Evolutionary conservation across 345 rosid species (phyloP).

Genomic region (Excoecaria cochinchinensis): DNA sequence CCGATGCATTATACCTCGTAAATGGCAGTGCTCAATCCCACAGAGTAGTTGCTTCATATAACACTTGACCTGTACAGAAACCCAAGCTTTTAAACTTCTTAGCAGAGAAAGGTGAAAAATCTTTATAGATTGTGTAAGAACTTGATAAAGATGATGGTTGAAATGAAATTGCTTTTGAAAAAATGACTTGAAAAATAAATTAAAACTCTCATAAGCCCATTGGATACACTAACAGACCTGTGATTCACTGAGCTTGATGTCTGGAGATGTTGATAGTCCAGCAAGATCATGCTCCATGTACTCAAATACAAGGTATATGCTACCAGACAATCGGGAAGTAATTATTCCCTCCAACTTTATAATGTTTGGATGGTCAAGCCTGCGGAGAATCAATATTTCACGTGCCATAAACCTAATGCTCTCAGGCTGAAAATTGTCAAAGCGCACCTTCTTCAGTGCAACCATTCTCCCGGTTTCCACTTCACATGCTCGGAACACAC

Average conservation of each 20-base stretch:
- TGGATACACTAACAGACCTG: constrained; percentile 42
- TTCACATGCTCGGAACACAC: constrained; percentile 71
- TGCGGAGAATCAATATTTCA: constrained; percentile 67
- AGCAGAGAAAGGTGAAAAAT: neutral
- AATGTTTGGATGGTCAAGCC: constrained; percentile 76
- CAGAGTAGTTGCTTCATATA: constrained; percentile 70
- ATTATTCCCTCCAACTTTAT: constrained; percentile 68
- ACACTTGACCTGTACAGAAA: constrained; percentile 54
- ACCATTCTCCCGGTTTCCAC: constrained; percentile 64
- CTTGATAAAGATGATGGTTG: neutral
- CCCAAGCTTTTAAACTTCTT: constrained; percentile 12
- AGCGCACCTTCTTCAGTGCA: constrained; percentile 76
- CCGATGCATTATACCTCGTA: constrained; percentile 67
- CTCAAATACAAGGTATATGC: constrained; percentile 73
- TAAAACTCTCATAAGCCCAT: neutral
- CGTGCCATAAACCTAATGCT: constrained; percentile 83
- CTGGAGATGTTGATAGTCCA: constrained; percentile 54
- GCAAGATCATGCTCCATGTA: constrained; percentile 89
- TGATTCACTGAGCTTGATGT: constrained; percentile 55
- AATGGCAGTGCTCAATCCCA: constrained; percentile 75
- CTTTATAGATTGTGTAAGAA: neutral
- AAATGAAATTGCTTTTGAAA: neutral
- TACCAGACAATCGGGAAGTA: constrained; percentile 58
- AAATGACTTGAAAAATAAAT: neutral
- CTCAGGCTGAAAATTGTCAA: constrained; percentile 68